phyloP scores from a whole-genome alignment of 768 basidiomycete genomes.

The Lactarius trivialis region DNA sequence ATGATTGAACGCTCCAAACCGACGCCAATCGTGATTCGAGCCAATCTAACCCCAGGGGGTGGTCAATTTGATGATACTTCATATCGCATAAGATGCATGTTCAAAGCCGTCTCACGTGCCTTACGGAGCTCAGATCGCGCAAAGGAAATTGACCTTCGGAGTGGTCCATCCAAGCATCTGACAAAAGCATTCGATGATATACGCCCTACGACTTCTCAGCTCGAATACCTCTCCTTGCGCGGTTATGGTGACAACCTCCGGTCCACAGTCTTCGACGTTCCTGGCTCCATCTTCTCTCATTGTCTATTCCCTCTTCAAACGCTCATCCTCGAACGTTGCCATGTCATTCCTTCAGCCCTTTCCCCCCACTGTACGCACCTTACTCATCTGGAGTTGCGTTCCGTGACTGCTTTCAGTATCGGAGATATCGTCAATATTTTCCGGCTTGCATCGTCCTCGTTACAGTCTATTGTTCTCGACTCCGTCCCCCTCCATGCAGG shows the following conservation, averaged over 20 bases:
- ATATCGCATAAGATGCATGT: slow-evolving; percentile 8
- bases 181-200: slow-evolving; percentile 18
- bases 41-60: slow-evolving; percentile 13
- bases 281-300: slow-evolving; percentile 9
- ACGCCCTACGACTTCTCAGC: slow-evolving; percentile 10
- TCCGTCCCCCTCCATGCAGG: slow-evolving; percentile 15
- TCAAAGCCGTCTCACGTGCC: slow-evolving; percentile 21
- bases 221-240: slow-evolving; percentile 15
- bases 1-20: slow-evolving; percentile 24
- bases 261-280: slow-evolving; percentile 16
- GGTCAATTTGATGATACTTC: slow-evolving; percentile 6
- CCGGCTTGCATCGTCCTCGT: slow-evolving; percentile 10
- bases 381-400: slow-evolving; percentile 19
- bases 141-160: slow-evolving; percentile 19
- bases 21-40: slow-evolving; percentile 15
- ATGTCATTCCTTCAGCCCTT: slow-evolving; percentile 9
- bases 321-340: slow-evolving; percentile 19
- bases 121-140: slow-evolving; percentile 21
- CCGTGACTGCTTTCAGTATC: slow-evolving; percentile 14
- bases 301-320: slow-evolving; percentile 14
- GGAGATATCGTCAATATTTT: slow-evolving; percentile 12
- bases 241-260: slow-evolving; percentile 14
- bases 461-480: slow-evolving; percentile 18
- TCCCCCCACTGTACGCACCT: slow-evolving; percentile 15
- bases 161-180: slow-evolving; percentile 14